A percentile compares a stretch with the other conserved stretches of the same genome.
Conservation (phyloP, 2,329 filamentous ascomycete genomes). For the Aspergillus candidus region DNA sequence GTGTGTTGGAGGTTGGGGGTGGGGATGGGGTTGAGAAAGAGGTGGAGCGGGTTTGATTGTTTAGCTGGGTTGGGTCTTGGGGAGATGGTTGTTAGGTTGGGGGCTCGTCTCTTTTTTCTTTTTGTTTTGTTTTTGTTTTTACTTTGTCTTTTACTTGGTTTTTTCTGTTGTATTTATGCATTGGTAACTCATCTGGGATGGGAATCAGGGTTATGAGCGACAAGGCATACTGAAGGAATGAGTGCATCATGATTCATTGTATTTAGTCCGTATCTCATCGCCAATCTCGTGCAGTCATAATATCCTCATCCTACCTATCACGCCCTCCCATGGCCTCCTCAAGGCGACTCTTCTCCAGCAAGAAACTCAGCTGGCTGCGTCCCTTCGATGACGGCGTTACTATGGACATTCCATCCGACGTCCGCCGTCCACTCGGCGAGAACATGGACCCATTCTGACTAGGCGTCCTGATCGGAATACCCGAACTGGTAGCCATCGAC, state of each 20-base stretch:
- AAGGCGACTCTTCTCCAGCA: constrained; percentile 14
- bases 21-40: constrained; percentile 20
- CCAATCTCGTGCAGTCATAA: not conserved
- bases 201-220: too few relatives aligned
- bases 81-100: not conserved
- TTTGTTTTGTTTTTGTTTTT: not conserved
- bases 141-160: not conserved
- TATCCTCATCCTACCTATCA: not conserved
- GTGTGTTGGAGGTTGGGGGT: constrained; percentile 13
- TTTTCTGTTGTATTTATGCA: too few relatives aligned
- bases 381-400: constrained; percentile 2
- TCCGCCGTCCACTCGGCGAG: not conserved
- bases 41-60: constrained; percentile 11
- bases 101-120: not conserved
- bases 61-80: not conserved
- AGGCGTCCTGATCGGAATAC: constrained; percentile 3
- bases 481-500: constrained; percentile 8
- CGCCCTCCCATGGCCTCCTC: not conserved
- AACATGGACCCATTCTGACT: not conserved
- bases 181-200: too few relatives aligned
- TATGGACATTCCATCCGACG: too few relatives aligned
- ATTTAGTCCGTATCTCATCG: not conserved
- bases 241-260: too few relatives aligned
- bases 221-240: too few relatives aligned
- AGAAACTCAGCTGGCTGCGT: constrained; percentile 15